Base-by-base conservation (phyloP, 83 land plant genomes). In the Picea abies region DNA sequence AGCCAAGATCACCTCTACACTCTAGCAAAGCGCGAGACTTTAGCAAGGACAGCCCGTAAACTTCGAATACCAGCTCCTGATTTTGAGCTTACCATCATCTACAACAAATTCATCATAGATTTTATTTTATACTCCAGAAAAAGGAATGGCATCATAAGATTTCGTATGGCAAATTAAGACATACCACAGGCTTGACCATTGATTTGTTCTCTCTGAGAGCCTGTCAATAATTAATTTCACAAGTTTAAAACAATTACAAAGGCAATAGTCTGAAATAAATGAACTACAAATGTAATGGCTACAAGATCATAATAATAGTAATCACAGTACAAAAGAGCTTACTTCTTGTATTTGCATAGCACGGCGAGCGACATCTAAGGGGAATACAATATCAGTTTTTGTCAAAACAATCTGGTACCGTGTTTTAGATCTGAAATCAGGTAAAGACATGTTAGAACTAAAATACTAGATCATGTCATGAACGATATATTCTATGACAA, bases 341-440 rank as follows among this genome's bases (percentile, higher is more conserved):
- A 95, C 99, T 94, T 97, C 95, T 83, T 92, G 93, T 86, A 97
- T 91, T 84, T 97, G 96, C 87, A 90, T 95, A 37, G 96, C 97
- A 64, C 98, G 92, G 61, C 99, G 97, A 37, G 94, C 97, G 71
- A 95, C 96, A 83, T 97, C 98, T 29, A 95, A 81, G 3, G 99
- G 99, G 75, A 92, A 87, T 49, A 97, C 93, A 19, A 83, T 29
- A 80, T 97, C 99, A 11, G 97, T 97, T 84, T 97, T 97, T 10
- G 98, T 97, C 44, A 97, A 82, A 7, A 95, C 93, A 82, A 97
- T 88, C 72, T 95, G 99, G 80, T 92, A 93, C 49, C 88, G 87
- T 22, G 92, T 97, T 82, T 89, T 84, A 68, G 92, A 88, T 84
- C 99, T 97, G 93, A 56, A 68, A 80, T 47, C 16, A 85, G 3